Conservation (phyloP, 257 asterid genomes). For the Nicotiana sylvestris region DNA sequence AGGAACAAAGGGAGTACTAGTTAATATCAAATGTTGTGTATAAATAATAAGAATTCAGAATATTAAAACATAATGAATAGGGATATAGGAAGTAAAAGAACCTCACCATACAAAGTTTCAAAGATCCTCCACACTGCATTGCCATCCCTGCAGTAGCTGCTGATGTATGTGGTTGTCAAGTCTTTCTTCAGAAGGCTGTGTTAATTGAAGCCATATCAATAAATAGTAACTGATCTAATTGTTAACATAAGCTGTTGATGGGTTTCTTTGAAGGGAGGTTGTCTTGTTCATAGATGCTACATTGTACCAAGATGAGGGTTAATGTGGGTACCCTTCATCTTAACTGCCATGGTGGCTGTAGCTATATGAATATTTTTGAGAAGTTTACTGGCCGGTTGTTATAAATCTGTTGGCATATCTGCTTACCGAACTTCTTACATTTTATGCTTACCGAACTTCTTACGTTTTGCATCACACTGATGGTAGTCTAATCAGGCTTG, state of each 20-base stretch:
- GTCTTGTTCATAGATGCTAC: background rate
- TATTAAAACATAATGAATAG: background rate
- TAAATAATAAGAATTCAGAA: background rate
- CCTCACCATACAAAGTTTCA: background rate
- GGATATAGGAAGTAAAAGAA: background rate
- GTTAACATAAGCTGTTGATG: background rate
- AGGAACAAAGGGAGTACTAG: background rate
- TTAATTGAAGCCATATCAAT: background rate
- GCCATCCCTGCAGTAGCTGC: background rate
- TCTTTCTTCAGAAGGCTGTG: background rate
- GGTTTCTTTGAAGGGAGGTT: background rate
- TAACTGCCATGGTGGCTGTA: conserved; percentile 8
- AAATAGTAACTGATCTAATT: background rate
- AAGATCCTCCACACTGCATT: background rate
- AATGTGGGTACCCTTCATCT: background rate
- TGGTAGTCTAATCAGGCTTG: background rate
- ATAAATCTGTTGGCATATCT: background rate
- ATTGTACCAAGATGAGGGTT: conserved; percentile 1
- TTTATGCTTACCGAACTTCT: background rate
- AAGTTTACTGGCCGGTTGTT: conserved; percentile 7
- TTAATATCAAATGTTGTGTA: background rate
- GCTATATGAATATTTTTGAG: background rate
- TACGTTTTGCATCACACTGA: background rate
- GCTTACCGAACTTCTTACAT: background rate
- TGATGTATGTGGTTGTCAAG: background rate